Evolutionary conservation across 2,329 filamentous ascomycete genomes (phyloP), one percentile per base, ranked within the genome.

Genomic region (Chaetomiaceae sp.): DNA sequence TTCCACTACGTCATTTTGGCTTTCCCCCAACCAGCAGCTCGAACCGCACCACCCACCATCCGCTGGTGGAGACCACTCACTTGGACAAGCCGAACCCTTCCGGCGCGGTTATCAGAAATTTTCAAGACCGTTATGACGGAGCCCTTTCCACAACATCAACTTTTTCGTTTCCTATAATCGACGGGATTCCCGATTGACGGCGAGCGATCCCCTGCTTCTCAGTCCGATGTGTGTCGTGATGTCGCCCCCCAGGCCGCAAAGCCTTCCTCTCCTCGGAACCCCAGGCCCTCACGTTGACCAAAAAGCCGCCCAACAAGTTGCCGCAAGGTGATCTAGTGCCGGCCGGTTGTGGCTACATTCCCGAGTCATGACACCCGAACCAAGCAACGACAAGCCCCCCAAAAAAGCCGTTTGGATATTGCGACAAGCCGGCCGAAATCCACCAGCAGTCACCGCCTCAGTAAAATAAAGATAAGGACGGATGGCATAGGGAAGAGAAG

Each of bases 1-100:
- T 27, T 29, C 29, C 40, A n/a, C 50, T 58, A 58, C 56, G 56
- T 58, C 56, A 58, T 58, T 47, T 23, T 14, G n/a, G n/a, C 13
- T 20, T 13, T 25, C 32, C 37, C 30, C 32, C 20, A 38, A 38
- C 43, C 42, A 43, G 18, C 34, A 25, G 21, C 21, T 37, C 27
- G 25, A 42, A 32, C 29, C 11, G 21, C 30, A 41, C 47, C 43
- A 37, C 16, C 45, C 21, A 42, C 32, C 20, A 23, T 42, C n/a
- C 25, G 27, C 10, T 7, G 21, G 14, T 48, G 16, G 51, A 44
- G 32, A 30, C 16, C 18, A 16, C 14, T 11, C 21, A 23, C 32
- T 43, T 27, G 25, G 25, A 18, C 29, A 43, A 14, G 49, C 51
- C 53, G 48, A 9, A 51, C 38, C 53, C 20, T 58, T 49, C 58